Evolutionary conservation across 129 eudicot genomes (phyloP), one percentile per base, ranked within the genome.

Genomic region (Erigeron canadensis): DNA sequence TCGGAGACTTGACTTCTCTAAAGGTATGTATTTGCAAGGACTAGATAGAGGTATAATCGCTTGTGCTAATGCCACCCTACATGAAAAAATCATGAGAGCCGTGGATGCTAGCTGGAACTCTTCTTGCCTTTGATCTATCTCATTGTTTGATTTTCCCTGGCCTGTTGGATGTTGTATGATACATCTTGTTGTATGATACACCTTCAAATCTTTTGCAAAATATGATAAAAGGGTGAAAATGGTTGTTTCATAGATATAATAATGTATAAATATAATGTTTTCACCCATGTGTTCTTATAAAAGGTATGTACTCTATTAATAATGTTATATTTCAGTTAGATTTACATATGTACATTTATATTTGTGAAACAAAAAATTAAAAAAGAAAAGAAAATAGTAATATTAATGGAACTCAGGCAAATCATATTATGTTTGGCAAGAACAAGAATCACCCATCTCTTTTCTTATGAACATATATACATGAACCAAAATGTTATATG

Each of bases 71-170:
- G 73, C 86, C 41, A 74, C 73, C 11, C 68, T 91, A 28, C 97
- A 91, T 64, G 88, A 83, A 73, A 88, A 83, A 73, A 87, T 91
- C 77, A 81, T 88, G 75, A 50, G 77, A 45, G 97, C 97, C 17
- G 91, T 91, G 10, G 97, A 91, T 79, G 97, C 96, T 73, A 91
- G 97, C 75, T 91, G 97, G 97, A 89, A 91, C 65, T 91, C 90
- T 57, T 91, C 97, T 70, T 41, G 93, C 81, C 88, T 91, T 48
- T 91, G 81, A 86, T 65, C n/a, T 6, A 9, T 69, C 34, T 7
- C 57, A 42, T 65, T 16, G 63, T 55, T 41, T 68, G 13, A 50
- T 17, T 21, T 59, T 39, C 41, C 6, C 65, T 12, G 56, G 23
- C 6, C 65, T 12, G 56, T 77, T 70, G 66, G 72, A 71, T 78